Percentiles rank a stretch among this genome's conserved stretches.
Conservation (phyloP, 805 yeast genomes). For the Pichia exigua region DNA sequence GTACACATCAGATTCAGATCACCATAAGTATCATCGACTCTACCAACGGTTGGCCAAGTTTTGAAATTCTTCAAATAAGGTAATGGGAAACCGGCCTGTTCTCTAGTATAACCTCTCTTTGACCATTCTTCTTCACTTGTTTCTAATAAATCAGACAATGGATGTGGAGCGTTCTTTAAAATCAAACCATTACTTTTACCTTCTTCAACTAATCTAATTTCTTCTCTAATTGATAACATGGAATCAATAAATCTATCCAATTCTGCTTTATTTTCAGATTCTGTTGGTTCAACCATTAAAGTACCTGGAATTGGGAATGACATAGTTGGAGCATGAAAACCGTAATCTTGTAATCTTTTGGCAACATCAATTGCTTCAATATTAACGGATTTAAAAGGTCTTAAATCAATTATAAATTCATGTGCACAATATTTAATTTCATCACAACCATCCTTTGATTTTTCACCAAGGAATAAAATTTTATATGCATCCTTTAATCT, state of each 20-base stretch:
- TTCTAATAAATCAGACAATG: conserved; percentile 65
- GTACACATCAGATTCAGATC: conserved; percentile 90
- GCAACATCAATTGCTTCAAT: conserved; percentile 96
- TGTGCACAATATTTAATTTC: conserved; percentile 80
- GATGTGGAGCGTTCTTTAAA: conserved; percentile 88
- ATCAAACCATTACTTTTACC: conserved; percentile 62
- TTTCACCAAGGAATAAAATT: conserved; percentile 61
- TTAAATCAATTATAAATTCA: conserved; percentile 87
- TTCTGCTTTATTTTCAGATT: conserved; percentile 83
- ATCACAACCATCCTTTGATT: conserved; percentile 14
- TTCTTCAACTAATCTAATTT: conserved; percentile 64
- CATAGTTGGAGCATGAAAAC: conserved; percentile 98
- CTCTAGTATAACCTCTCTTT: conserved; percentile 81
- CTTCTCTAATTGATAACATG: conserved; percentile 72
- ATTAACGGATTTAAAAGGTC: conserved; percentile 73
- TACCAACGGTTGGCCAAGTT: conserved; percentile 92
- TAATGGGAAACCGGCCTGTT: conserved; percentile 88
- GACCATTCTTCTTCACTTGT: conserved; percentile 65
- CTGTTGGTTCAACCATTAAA: conserved; percentile 97
- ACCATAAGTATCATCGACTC: conserved; percentile 92
- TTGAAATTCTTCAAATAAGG: conserved; percentile 65
- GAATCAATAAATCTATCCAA: conserved; percentile 87
- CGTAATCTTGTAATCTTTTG: conserved; percentile 94
- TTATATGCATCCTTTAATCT: conserved; percentile 63
- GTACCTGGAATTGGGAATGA: conserved; percentile 98